Conservation (phyloP, 179 eudicot genomes). For the Carnegiea gigantea region DNA sequence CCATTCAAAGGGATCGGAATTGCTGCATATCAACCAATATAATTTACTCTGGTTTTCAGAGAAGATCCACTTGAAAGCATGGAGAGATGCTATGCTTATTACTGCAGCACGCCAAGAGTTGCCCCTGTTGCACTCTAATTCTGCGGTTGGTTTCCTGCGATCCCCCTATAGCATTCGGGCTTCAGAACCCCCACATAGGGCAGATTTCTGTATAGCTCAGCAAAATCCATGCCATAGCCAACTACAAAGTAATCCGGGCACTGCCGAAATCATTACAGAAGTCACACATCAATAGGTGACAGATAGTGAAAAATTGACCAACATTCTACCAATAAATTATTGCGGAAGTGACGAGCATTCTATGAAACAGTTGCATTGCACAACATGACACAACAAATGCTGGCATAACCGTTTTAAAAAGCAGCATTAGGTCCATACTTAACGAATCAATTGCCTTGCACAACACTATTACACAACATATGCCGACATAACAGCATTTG, state of each 20-base stretch:
- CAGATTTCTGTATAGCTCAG: conserved; percentile 78
- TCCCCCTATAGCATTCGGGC: conserved; percentile 60
- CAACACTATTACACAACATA: too few species aligned
- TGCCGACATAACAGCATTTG: background rate
- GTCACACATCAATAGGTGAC: background rate
- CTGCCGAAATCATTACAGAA: conserved; percentile 36
- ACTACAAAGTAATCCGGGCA: conserved; percentile 82
- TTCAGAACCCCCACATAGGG: conserved; percentile 84
- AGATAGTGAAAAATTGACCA: background rate
- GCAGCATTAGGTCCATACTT: too few species aligned
- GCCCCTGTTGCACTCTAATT: background rate
- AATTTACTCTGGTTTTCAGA: background rate
- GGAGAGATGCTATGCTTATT: background rate
- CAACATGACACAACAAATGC: background rate
- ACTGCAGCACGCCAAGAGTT: background rate
- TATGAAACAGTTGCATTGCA: background rate
- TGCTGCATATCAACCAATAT: background rate
- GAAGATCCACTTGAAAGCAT: background rate
- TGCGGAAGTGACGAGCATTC: background rate
- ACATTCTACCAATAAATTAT: background rate
- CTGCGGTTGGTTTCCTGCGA: conserved; percentile 2
- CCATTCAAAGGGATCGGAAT: background rate
- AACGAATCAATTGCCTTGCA: too few species aligned
- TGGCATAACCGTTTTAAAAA: background rate
- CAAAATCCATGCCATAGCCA: conserved; percentile 86